Percentiles rank a stretch among this genome's conserved stretches.
Conservation (phyloP, 345 rosid species). For the Lenwebbia sp. region DNA sequence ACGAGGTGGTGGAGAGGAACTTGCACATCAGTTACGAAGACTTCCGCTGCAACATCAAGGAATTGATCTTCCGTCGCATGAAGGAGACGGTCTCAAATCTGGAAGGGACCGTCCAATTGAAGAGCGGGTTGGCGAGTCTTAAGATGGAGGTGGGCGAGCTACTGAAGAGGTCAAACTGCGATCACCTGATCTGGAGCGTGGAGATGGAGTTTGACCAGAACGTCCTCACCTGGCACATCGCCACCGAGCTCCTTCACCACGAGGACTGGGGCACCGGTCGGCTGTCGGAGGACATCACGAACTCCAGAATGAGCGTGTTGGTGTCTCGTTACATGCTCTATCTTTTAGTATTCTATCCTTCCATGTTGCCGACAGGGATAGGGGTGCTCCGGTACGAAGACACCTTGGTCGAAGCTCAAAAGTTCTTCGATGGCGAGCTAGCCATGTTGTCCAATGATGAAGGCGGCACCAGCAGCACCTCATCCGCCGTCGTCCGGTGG, state of each 20-base stretch:
- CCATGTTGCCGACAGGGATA: neutral
- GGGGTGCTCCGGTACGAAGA: neutral
- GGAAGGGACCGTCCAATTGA: neutral
- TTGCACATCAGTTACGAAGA: rapidly evolving
- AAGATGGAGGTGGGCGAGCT: neutral
- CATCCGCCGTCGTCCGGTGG: too few relatives aligned
- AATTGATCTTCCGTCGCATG: neutral
- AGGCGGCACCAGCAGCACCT: too few relatives aligned
- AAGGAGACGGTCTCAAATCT: rapidly evolving
- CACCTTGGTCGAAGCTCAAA: neutral
- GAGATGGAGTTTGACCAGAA: neutral
- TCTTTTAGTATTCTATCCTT: neutral
- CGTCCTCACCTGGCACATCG: neutral
- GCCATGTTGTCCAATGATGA: too few relatives aligned
- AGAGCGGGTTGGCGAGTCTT: neutral
- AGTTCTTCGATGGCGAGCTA: neutral
- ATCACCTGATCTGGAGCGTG: neutral
- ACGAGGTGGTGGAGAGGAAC: neutral
- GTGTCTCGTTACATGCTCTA: neutral
- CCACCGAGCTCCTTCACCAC: neutral
- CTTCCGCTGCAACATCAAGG: rapidly evolving
- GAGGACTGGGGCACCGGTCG: rapidly evolving
- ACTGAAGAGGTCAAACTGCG: neutral
- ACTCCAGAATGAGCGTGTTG: neutral
- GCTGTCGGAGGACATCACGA: rapidly evolving